phyloP scores from a whole-genome alignment of 1,139 yeast species.

The Saccharomyces pastorianus region DNA sequence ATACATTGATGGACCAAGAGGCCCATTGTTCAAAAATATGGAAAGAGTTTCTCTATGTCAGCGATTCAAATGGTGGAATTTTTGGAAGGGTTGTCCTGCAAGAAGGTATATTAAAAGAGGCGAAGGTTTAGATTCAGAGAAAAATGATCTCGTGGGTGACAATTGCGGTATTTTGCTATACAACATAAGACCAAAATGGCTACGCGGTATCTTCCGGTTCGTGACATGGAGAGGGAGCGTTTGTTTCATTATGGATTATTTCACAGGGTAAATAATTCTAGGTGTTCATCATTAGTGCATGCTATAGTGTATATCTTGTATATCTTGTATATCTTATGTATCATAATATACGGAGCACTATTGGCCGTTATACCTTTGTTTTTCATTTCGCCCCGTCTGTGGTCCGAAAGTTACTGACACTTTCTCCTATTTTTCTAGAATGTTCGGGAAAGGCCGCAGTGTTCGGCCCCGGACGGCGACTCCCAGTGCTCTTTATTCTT shows the following conservation, averaged over 20 bases:
- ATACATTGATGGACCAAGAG: slow-evolving; percentile 83
- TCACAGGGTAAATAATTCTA: slow-evolving; percentile 13
- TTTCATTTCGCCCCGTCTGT: too few species aligned
- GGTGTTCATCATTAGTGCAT: too few species aligned
- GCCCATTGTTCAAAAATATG: slow-evolving; percentile 73
- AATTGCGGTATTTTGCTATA: slow-evolving; percentile 46
- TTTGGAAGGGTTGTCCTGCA: slow-evolving; percentile 54
- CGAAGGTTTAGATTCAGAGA: slow-evolving; percentile 59
- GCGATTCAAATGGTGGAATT: slow-evolving; percentile 77
- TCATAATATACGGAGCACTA: too few species aligned
- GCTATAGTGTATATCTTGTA: too few species aligned
- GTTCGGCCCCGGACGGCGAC: too few species aligned
- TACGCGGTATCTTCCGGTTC: slow-evolving; percentile 39
- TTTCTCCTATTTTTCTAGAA: too few species aligned
- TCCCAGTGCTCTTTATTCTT: too few species aligned
- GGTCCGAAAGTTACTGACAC: too few species aligned
- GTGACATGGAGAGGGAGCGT: slow-evolving; percentile 63
- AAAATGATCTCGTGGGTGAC: slow-evolving; percentile 40
- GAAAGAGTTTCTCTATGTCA: slow-evolving; percentile 61
- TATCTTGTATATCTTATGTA: too few species aligned
- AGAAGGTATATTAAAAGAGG: slow-evolving; percentile 68
- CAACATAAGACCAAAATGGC: slow-evolving; percentile 40
- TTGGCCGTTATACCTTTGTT: too few species aligned
- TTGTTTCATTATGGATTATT: slow-evolving; percentile 49
- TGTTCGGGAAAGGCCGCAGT: too few species aligned